phyloP scores from a whole-genome alignment of 1,139 yeast species.

The Taphrina sp. region DNA sequence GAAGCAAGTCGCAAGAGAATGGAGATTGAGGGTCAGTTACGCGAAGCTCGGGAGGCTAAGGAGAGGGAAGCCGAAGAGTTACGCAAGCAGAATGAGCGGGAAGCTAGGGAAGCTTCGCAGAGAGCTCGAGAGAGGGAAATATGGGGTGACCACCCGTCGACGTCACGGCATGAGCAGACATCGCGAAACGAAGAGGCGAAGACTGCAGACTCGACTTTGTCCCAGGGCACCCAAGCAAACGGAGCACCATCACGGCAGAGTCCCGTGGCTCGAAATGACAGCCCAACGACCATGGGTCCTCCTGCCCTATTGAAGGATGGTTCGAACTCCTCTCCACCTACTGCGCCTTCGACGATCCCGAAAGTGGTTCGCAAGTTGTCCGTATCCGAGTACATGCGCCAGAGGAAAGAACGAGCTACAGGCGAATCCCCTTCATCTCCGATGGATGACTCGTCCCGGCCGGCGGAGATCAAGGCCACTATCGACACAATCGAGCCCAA shows the following conservation, averaged over 20 bases:
- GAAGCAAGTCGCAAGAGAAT: conserved; percentile 3
- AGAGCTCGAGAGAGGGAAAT: conserved; percentile 28
- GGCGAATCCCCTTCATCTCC: no score
- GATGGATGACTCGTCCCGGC: conserved; percentile 6
- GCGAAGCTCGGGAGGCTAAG: conserved; percentile 12
- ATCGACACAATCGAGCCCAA: not conserved
- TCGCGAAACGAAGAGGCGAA: not conserved
- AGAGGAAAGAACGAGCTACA: conserved; percentile 9
- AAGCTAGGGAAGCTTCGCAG: conserved; percentile 20
- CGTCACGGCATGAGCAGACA: not conserved
- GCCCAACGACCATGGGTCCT: conserved; percentile 25
- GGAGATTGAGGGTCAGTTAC: conserved; percentile 8
- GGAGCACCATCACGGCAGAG: not conserved
- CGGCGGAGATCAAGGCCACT: not conserved
- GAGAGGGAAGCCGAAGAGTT: conserved; percentile 20
- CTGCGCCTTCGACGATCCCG: conserved; percentile 4
- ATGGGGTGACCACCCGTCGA: conserved; percentile 24
- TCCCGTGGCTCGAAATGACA: not conserved
- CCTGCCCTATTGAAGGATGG: conserved; percentile 9
- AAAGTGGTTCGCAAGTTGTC: conserved; percentile 24
- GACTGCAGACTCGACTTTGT: not conserved
- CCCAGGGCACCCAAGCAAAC: no score
- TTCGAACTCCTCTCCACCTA: conserved; percentile 10
- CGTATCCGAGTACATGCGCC: conserved; percentile 26
- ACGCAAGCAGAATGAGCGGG: conserved; percentile 15